Conservation (phyloP, 495 filamentous ascomycete genomes). For the Neurospora sp. region DNA sequence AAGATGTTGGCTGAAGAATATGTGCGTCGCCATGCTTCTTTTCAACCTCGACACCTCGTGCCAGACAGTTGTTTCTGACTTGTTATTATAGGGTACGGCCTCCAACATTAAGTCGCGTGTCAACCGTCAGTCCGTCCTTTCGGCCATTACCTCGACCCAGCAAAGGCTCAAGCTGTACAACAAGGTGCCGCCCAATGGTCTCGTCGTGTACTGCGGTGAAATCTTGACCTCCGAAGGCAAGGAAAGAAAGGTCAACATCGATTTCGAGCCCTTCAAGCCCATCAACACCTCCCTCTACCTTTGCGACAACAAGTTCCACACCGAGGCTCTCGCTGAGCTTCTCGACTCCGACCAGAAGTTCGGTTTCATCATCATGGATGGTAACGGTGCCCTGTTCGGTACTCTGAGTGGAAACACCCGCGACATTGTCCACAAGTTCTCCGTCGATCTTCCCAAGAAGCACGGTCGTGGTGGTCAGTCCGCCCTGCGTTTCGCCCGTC, state of each 20-base stretch:
- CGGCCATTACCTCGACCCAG: slow-evolving; percentile 97
- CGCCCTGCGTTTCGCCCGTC: slow-evolving; percentile 95
- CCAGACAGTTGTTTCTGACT: slow-evolving; percentile 15
- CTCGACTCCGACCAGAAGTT: slow-evolving; percentile 98
- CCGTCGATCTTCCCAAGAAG: slow-evolving; percentile 96
- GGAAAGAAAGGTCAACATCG: slow-evolving; percentile 98
- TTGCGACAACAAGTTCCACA: slow-evolving; percentile 99
- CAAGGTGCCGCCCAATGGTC: slow-evolving; percentile 93
- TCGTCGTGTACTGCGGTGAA: slow-evolving; percentile 99
- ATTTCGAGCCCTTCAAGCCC: slow-evolving; percentile 98
- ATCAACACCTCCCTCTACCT: slow-evolving; percentile 99
- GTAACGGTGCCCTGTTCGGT: slow-evolving; percentile 93
- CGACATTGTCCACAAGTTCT: slow-evolving; percentile 95
- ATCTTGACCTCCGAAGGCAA: slow-evolving; percentile 98
- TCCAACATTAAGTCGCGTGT: slow-evolving; percentile 99
- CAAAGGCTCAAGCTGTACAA: slow-evolving; percentile 97
- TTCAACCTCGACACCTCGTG: background rate
- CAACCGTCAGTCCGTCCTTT: slow-evolving; percentile 93
- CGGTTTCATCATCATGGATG: slow-evolving; percentile 99
- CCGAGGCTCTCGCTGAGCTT: slow-evolving; percentile 89
- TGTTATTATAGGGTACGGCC: slow-evolving; percentile 66
- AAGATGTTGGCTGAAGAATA: slow-evolving; percentile 99
- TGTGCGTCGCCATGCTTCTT: slow-evolving; percentile 41
- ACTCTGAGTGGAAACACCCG: slow-evolving; percentile 94
- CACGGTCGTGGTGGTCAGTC: slow-evolving; percentile 99